Evolutionary conservation across 192 early-diverging fungal genomes (phyloP), one percentile per base, ranked within the genome.

Genomic region (Piromyces finnis): DNA sequence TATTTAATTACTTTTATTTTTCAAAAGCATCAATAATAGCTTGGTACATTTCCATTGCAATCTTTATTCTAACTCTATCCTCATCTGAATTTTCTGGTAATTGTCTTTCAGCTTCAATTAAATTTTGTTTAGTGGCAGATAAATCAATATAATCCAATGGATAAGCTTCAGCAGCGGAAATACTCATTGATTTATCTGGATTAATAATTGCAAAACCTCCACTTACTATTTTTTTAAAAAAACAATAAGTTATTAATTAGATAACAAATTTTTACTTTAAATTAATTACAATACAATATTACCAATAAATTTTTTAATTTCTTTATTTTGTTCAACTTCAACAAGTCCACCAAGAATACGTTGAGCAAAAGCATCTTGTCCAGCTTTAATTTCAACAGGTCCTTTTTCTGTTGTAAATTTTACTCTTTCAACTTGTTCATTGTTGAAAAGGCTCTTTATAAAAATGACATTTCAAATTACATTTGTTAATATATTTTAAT

Each of bases 191-290:
- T 17, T 95, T 97, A 87, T 99, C 95, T 78, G 94, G 92, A 92
- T 99, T 97, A 88, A 99, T 93, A 82, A 93, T 91, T 79, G 96
- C 95, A 85, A 99, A 99, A 29, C 97, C 97, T 82, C 97, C 97
- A 86, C 92, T 93, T 78, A 95, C 94, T 95, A 84, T 78, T 28
- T 11, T 18, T 79, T 29, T 18, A 80, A 78, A 83, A 28, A 27
- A 39, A 80, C 78, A 39, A 39, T 39, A 12, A 16, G 2, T 39
- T 39, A 39, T 37, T 37, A 37, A 37, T 12, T 37, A 14, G 14
- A 12, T 37, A 37, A 14, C 13, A 37, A 37, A 37, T 9, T 14
- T 37, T 37, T 1, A 37, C 13, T 37, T 14, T 37, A 37, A 14
- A 7, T 35, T 35, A 7, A 35, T 7, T 35, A 7, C 5, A 12